These are phyloP conservation scores for Mortierella claussenii DNA, from an alignment of 192 early-diverging fungal genomes.

Conservation along the genomic window DNA sequence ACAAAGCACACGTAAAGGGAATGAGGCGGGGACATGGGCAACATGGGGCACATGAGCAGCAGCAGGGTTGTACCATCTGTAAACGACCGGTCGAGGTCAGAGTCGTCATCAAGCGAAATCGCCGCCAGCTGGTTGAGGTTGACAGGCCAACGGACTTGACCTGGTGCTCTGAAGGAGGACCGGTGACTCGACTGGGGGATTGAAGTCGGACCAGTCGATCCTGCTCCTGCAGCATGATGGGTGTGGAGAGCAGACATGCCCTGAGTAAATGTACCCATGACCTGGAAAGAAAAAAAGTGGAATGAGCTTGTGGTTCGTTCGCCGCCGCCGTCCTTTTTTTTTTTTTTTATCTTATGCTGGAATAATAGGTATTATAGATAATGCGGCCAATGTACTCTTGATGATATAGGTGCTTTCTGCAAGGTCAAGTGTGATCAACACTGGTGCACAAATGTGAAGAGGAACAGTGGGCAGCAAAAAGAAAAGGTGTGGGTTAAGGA, in stretches of 20 bases:
- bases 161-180: conserved; percentile 21
- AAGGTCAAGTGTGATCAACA: background rate
- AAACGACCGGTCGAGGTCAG: conserved; percentile 47
- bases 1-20: too few species aligned
- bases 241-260: too few species aligned
- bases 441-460: background rate
- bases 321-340: background rate
- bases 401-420: too few species aligned
- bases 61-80: conserved; percentile 52
- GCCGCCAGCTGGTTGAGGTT: conserved; percentile 51
- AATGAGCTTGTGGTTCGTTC: background rate
- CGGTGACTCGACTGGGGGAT: conserved; percentile 19
- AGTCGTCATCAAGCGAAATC: conserved; percentile 51
- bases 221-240: background rate
- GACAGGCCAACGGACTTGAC: conserved; percentile 45
- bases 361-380: too few species aligned
- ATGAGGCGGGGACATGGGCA: too few species aligned
- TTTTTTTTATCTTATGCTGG: too few species aligned
- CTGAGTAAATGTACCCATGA: conserved; percentile 11
- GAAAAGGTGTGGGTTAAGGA: background rate
- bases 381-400: too few species aligned
- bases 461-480: background rate
- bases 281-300: background rate
- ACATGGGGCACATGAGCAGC: too few species aligned
- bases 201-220: background rate